Base-by-base conservation (phyloP, 2,329 filamentous ascomycete genomes). In the Rhexocercosporidium sp. region DNA sequence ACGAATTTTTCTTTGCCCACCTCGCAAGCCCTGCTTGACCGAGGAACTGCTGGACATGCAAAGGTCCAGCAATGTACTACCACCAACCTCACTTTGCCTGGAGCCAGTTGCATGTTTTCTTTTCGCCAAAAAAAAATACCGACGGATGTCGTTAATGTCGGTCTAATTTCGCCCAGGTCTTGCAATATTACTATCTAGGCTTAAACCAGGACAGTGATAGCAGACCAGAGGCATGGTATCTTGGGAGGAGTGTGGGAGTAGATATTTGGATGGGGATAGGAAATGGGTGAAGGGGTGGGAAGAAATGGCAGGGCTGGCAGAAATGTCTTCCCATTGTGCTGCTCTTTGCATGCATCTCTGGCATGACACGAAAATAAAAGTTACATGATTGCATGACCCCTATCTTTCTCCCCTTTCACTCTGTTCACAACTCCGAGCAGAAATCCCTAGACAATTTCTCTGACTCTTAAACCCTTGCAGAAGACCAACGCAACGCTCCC, bases 1-100 rank as follows among this genome's bases (percentile, higher is more conserved):
- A 72, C 69, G 69, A 71, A 59, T 57, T 70, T 68, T 68, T 61
- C 53, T 66, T 69, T 46, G 46, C 54, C 34, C 22, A 29, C 56
- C 37, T 22, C 29, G 25, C 44, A 34, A 39, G n/a, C 16, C 49
- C 20, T 51, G 29, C 41, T 49, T 27, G n/a, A 27, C 39, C 41
- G 53, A 51, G 53, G 18, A 59, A 34, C 29, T 59, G 18, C 41
- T 44, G 31, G 29, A 41, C 29, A 20, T 11, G 44, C 27, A 27
- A 34, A 62, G 22, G 44, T 54, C 22, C 31, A 62, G 46, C 39
- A 46, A 12, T 57, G 49, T 64, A 64, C 51, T 22, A 64, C 31
- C 25, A 64, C 34, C 53, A 44, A 64, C 37, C 39, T 46, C 18
- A 44, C 37, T 31, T 46, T 39, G 22, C 44, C 39, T 62, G 39